Base-by-base conservation (phyloP, 495 filamentous ascomycete species). In the Penicillium nucicola region DNA sequence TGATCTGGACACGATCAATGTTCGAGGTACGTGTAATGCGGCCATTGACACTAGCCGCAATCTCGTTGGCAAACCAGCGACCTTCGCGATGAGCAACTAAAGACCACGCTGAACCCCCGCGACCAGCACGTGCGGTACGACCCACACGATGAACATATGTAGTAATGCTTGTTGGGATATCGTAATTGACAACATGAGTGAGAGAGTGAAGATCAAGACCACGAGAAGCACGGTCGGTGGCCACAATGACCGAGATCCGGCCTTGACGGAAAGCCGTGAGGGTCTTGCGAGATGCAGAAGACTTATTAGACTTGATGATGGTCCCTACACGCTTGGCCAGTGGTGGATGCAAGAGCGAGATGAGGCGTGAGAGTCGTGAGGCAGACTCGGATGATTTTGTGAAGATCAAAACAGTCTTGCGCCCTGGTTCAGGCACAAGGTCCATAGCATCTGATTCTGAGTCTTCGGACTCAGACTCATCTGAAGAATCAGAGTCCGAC, bases 121-220 rank as follows among this genome's bases (percentile, higher is more conserved):
- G 83, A 3, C 89, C 89, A 0, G 92, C 92, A 63, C 92, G 75
- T 9, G 92, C 92, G 1, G 93, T 97, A 47, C 93, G 82, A 9
- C 93, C 93, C 10, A 96, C 90, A 17, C 93, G 86, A 68, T 98
- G 93, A 11, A 97, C 86, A 57, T 97, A 98, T 14, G 83, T 86
- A 4, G 84, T 87, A 19, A 89, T 70, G 51, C 82, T 87, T 8
- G 81, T 78, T 0, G 93, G 95, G 30, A 97, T 75, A 62, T 97
- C 93, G 73, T 98, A 98, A 66, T 97, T 97, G 58, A 97, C 74
- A 10, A 97, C 90, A 55, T 95, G 87, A 19, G 83, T 83, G 19
- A 97, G 76, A 19, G 83, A 79, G 1, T 78, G 78, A 1, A 96
- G 74, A 62, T 98, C 93, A n/a, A 98, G 82, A 60, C 93, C 93